Percentiles rank a stretch among this genome's conserved stretches.
Conservation (phyloP, 176 grass and related monocot genomes). For the Avena eriantha region DNA sequence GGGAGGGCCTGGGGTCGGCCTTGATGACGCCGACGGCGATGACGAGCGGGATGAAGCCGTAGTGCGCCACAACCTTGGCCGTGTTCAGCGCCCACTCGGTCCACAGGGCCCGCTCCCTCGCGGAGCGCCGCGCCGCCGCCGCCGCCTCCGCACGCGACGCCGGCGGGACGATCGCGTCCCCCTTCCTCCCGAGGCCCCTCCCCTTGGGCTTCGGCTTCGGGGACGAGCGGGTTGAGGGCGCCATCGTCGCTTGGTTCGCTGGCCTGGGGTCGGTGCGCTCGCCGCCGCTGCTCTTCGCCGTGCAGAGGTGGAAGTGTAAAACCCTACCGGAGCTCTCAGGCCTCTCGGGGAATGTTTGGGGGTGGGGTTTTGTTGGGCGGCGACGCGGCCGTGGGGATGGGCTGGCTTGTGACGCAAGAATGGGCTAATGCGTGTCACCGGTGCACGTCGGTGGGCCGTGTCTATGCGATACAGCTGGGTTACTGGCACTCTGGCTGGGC, state of each 20-base stretch:
- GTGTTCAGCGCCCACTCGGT: not conserved
- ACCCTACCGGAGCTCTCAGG: not conserved
- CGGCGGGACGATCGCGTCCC: not conserved
- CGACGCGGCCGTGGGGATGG: not conserved
- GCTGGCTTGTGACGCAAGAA: not conserved
- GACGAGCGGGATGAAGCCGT: conserved; percentile 35
- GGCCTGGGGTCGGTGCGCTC: not conserved
- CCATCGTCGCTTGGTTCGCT: not conserved
- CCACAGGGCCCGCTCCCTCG: conserved; percentile 11
- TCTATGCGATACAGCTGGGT: too few relatives aligned
- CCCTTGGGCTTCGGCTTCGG: not conserved
- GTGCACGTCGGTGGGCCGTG: too few relatives aligned
- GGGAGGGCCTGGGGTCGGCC: conserved; percentile 24
- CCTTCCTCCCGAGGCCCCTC: not conserved
- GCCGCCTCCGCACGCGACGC: not conserved
- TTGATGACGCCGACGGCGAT: conserved; percentile 7
- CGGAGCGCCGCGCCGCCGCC: conserved; percentile 1
- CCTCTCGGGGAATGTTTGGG: not conserved
- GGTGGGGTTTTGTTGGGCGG: not conserved
- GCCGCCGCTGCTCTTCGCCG: not conserved
- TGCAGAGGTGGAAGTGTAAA: not conserved
- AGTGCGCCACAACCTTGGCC: conserved; percentile 22
- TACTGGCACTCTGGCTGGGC: too few relatives aligned
- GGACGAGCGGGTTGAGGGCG: not conserved
- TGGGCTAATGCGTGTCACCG: too few relatives aligned